Conservation (phyloP, 1,284 basidiomycete species). For the Tausonia pullulans region DNA sequence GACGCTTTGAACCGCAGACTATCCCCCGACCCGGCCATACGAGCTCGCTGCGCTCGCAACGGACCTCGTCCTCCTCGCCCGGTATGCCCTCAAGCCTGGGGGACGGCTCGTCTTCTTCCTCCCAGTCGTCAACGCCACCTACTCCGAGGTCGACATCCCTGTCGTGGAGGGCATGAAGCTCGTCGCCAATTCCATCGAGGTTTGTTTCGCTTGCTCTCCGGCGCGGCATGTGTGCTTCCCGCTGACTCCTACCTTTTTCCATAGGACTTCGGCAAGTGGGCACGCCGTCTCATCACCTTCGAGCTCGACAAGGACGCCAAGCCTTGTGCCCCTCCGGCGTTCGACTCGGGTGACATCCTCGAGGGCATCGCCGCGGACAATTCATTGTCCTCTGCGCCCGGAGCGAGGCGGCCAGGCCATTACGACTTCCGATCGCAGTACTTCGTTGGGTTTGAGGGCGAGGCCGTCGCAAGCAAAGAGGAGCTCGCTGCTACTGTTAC, state of each 20-base stretch:
- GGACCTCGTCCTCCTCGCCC: slow-evolving; percentile 72
- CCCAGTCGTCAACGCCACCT: slow-evolving; percentile 82
- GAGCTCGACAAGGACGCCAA: slow-evolving; percentile 5
- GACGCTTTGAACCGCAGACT: slow-evolving; percentile 29
- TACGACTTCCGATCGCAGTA: slow-evolving; percentile 9
- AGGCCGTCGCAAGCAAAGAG: not conserved
- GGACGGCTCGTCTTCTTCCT: slow-evolving; percentile 93
- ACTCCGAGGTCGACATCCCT: slow-evolving; percentile 70
- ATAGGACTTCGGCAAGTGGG: slow-evolving; percentile 15
- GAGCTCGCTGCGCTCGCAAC: slow-evolving; percentile 72
- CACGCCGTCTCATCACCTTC: slow-evolving; percentile 14
- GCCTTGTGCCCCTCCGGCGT: slow-evolving; percentile 22
- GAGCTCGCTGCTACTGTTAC: no score
- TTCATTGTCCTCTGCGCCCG: not conserved
- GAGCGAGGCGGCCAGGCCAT: not conserved
- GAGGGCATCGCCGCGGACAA: not conserved
- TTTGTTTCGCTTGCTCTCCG: slow-evolving; percentile 46
- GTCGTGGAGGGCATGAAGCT: slow-evolving; percentile 69
- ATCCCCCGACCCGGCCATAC: slow-evolving; percentile 83
- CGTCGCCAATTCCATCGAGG: slow-evolving; percentile 79
- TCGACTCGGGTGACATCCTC: slow-evolving; percentile 20
- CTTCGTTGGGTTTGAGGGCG: not conserved
- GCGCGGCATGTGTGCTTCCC: not conserved
- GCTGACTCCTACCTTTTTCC: not conserved
- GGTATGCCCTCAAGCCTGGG: slow-evolving; percentile 70